Evolutionary conservation across 2,329 filamentous ascomycete species (phyloP), one percentile per base, ranked within the genome.

Genomic region (Endoconidiophora polonica): DNA sequence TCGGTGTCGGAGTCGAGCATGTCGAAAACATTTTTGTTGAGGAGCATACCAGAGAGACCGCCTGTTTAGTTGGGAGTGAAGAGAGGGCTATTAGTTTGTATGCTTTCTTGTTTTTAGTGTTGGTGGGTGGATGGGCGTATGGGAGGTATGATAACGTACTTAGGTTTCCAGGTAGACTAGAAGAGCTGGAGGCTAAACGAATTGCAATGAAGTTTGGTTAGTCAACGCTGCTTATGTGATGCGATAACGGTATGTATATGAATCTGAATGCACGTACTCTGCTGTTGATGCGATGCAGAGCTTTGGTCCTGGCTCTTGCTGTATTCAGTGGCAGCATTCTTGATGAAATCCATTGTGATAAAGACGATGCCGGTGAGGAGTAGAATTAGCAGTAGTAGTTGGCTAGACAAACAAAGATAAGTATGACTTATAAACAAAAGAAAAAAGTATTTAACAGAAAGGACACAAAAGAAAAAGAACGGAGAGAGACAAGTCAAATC

Each of bases 1-100:
- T 74, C 70, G 51, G 73, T 66, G 57, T 71, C 66, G 54, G 69
- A 66, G 54, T 68, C 62, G 50, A 56, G 50, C 33, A 56, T 20
- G 41, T 48, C 45, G 26, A 54, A 40, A 40, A 54, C 42, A 47
- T 52, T 54, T 20, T 40, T 48, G 39, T 46, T 49, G 45, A 48
- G 10, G 56, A 61, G 56, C 54, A 44, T 47, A 36, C 48, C 44
- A 23, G 44, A 39, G 23, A 50, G 48, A 33, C 50, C 50, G 46
- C 42, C 47, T 53, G 42, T 5, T 40, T 29, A 10, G 26, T 9
- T 6, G 7, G 26, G 12, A 33, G 12, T 9, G 26, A 9, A 14
- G n/a, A 43, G 14, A 3, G 3, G 9, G n/a, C 10, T 52, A 41
- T 41, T 49, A 39, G 50, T 43, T 48, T 36, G 44, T 24, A 33